A percentile compares a stretch with the other conserved stretches of the same genome.
phyloP scores from a whole-genome alignment of 1,284 basidiomycete species.

The Ceratobasidium sp. region DNA sequence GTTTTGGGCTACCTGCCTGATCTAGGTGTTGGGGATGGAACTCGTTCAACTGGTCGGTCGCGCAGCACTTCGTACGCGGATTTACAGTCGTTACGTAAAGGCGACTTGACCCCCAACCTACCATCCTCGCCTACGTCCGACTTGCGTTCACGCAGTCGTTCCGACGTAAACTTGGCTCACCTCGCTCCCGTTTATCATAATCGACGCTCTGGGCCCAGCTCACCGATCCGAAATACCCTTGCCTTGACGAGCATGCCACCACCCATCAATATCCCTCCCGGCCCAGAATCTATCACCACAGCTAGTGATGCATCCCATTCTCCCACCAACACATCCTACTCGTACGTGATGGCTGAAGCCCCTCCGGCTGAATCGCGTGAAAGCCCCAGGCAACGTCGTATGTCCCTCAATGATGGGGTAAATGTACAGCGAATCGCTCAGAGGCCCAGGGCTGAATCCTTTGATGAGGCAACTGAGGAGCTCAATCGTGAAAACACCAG shows the following conservation, averaged over 20 bases:
- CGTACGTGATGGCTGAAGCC: slow-evolving; percentile 26
- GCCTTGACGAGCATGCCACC: slow-evolving; percentile 33
- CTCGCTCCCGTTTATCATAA: slow-evolving; percentile 38
- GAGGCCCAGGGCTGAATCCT: slow-evolving; percentile 59
- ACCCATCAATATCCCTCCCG: slow-evolving; percentile 15
- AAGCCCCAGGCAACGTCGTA: slow-evolving; percentile 54
- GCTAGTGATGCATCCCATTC: slow-evolving; percentile 27
- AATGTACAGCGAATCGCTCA: slow-evolving; percentile 66
- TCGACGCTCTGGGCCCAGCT: slow-evolving; percentile 27
- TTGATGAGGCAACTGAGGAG: slow-evolving; percentile 63
- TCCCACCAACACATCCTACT: slow-evolving; percentile 33
- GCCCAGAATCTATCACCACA: slow-evolving; percentile 19
- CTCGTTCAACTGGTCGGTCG: slow-evolving; percentile 52
- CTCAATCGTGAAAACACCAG: slow-evolving; percentile 64
- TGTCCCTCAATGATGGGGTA: slow-evolving; percentile 68
- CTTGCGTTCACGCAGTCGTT: slow-evolving; percentile 38
- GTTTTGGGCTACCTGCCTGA: slow-evolving; percentile 67
- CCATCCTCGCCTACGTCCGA: slow-evolving; percentile 23
- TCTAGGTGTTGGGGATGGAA: slow-evolving; percentile 52
- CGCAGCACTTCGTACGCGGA: slow-evolving; percentile 80
- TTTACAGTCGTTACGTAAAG: slow-evolving; percentile 66
- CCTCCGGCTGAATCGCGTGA: slow-evolving; percentile 14
- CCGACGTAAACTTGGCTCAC: slow-evolving; percentile 37
- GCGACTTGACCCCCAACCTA: background rate
- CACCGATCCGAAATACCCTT: slow-evolving; percentile 26